These are phyloP conservation scores for Phytophthora palmivora DNA, from an alignment of 352 stramenopile species.

Conservation along the genomic window DNA sequence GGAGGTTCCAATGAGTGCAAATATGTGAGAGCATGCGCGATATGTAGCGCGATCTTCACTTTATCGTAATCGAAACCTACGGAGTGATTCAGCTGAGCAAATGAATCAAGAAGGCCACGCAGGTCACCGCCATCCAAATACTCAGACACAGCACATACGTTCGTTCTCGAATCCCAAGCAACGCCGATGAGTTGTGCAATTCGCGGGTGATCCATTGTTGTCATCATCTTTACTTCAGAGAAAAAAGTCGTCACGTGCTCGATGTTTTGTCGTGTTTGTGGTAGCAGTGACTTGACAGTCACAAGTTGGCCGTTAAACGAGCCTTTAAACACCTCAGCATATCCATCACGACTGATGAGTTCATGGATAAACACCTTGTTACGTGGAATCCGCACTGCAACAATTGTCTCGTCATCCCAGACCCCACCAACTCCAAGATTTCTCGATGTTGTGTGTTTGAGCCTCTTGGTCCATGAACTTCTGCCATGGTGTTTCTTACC, in stretches of 20 bases:
- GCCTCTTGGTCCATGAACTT: conserved; percentile 8
- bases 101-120: conserved; percentile 17
- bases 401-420: conserved; percentile 38
- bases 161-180: conserved; percentile 38
- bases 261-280: conserved; percentile 20
- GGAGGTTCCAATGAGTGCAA: conserved; percentile 37
- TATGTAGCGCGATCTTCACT: conserved; percentile 33
- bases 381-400: conserved; percentile 34
- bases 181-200: conserved; percentile 47
- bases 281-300: conserved; percentile 38
- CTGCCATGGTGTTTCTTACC: conserved; percentile 13
- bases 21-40: conserved; percentile 42
- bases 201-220: conserved; percentile 27
- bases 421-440: conserved; percentile 9
- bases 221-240: conserved; percentile 23
- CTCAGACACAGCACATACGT: conserved; percentile 46
- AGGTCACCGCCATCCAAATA: conserved; percentile 36
- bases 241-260: conserved; percentile 19
- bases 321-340: conserved; percentile 45
- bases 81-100: conserved; percentile 20
- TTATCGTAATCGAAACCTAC: conserved; percentile 44
- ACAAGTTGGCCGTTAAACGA: conserved; percentile 35
- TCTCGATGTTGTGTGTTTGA: conserved; percentile 8
- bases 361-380: conserved; percentile 39
- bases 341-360: conserved; percentile 39